Percentiles rank a stretch among this genome's conserved stretches.
Conservation (phyloP, 495 filamentous ascomycete genomes). For the Podospora conica region DNA sequence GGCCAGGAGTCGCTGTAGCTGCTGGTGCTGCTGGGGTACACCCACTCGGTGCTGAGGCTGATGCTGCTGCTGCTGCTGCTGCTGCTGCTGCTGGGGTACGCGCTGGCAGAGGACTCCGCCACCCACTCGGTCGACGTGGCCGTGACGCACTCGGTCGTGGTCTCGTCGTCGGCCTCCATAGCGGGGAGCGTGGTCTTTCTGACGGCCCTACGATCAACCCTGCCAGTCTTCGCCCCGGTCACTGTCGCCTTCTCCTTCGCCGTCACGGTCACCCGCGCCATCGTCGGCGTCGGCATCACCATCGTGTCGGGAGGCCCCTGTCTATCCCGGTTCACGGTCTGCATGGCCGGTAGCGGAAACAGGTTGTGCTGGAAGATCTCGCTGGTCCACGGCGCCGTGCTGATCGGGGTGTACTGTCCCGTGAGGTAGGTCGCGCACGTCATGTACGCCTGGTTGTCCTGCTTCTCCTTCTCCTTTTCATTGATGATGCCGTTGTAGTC, state of each 20-base stretch:
- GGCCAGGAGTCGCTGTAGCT: not conserved
- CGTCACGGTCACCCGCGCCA: too few relatives aligned
- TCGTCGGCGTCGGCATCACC: not conserved
- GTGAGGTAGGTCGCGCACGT: constrained; percentile 1
- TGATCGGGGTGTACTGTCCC: constrained; percentile 2
- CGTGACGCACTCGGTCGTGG: not conserved
- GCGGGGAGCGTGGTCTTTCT: not conserved
- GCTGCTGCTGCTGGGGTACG: not conserved
- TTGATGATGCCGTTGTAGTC: too few relatives aligned
- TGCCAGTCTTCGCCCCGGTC: too few relatives aligned
- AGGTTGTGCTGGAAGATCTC: not conserved
- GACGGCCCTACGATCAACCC: not conserved
- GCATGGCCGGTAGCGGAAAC: constrained; percentile 9
- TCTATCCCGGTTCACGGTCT: constrained; percentile 1
- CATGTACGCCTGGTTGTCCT: not conserved
- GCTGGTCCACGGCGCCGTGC: not conserved
- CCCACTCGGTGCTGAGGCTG: not conserved
- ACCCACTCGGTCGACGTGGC: not conserved
- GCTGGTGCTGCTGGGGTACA: not conserved
- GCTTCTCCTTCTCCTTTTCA: not conserved
- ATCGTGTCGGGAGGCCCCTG: not conserved
- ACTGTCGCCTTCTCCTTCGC: too few relatives aligned
- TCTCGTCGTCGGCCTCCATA: not conserved
- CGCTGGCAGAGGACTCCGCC: not conserved
- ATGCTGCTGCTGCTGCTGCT: not conserved